These are phyloP conservation scores for Quercus aquifolioides DNA, from an alignment of 306 rosid species.

Conservation along the genomic window DNA sequence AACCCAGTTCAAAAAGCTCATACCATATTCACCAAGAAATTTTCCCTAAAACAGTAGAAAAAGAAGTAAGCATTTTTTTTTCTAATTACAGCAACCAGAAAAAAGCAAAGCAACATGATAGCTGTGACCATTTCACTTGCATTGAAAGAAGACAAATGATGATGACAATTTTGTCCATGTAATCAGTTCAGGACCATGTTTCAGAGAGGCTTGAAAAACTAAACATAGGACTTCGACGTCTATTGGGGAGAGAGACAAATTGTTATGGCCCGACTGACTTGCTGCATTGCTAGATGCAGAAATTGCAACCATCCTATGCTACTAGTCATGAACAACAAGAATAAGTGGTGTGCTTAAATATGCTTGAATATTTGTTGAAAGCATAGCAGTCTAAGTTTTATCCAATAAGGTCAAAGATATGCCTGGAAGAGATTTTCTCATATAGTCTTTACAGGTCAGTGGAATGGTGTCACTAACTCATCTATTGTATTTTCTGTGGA, in stretches of 20 bases:
- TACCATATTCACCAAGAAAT: conserved; percentile 22
- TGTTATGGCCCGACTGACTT: not conserved
- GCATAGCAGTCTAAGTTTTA: not conserved
- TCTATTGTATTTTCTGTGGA: not conserved
- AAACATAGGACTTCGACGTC: not conserved
- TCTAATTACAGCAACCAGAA: not conserved
- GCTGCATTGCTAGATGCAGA: not conserved
- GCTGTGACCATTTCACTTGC: not conserved
- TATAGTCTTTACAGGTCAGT: not conserved
- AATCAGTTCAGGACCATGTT: not conserved
- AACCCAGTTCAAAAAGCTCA: conserved; percentile 46
- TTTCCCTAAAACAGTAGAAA: conserved; percentile 31
- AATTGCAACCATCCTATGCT: not conserved
- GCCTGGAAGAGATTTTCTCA: too few species aligned
- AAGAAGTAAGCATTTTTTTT: not conserved
- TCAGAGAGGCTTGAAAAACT: not conserved
- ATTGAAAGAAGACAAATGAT: not conserved
- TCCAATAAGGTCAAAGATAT: not conserved
- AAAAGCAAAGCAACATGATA: not conserved
- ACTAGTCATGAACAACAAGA: not conserved
- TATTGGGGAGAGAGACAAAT: not conserved
- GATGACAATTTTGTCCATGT: not conserved
- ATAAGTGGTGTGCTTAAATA: not conserved
- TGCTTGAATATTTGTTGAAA: not conserved
- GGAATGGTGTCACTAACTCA: not conserved